Evolutionary conservation across 2,329 filamentous ascomycete species (phyloP).

Genomic region (Neobulgaria alba): DNA sequence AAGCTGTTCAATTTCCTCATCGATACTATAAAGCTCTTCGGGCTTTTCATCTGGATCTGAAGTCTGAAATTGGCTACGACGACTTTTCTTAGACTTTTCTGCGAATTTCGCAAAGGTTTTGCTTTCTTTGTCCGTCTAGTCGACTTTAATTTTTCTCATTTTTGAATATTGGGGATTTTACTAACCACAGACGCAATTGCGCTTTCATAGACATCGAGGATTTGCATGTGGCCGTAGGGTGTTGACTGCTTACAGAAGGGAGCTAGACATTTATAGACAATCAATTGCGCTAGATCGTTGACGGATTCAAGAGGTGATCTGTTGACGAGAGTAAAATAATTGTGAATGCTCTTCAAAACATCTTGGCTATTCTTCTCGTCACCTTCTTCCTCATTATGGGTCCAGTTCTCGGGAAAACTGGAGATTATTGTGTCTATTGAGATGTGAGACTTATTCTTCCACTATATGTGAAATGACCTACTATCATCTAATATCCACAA

Average conservation of each 20-base stretch:
- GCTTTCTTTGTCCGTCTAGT: conserved; percentile 8
- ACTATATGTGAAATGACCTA: conserved; percentile 4
- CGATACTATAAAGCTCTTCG: conserved; percentile 4
- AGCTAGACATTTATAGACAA: conserved; percentile 6
- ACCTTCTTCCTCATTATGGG: conserved; percentile 1
- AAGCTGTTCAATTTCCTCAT: conserved; percentile 8
- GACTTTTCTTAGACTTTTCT: neutral
- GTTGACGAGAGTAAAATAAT: conserved; percentile 2
- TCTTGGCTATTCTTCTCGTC: conserved; percentile 4
- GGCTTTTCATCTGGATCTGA: neutral
- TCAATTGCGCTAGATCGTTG: conserved; percentile 6
- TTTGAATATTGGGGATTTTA: neutral
- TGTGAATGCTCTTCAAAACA: conserved; percentile 6
- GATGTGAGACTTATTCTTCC: neutral
- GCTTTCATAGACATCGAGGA: conserved; percentile 10
- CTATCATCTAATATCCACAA: conserved; percentile 33
- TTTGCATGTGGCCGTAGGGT: conserved; percentile 8
- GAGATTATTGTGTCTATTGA: conserved; percentile 10
- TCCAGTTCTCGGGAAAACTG: conserved; percentile 9
- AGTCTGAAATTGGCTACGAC: neutral
- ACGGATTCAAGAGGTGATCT: conserved; percentile 5
- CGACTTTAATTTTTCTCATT: neutral
- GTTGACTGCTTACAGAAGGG: conserved; percentile 4
- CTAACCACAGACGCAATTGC: conserved; percentile 9
- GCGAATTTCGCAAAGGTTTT: conserved; percentile 9